Conservation (phyloP, 164 flowering plant species). For the Stephania cephalantha region DNA sequence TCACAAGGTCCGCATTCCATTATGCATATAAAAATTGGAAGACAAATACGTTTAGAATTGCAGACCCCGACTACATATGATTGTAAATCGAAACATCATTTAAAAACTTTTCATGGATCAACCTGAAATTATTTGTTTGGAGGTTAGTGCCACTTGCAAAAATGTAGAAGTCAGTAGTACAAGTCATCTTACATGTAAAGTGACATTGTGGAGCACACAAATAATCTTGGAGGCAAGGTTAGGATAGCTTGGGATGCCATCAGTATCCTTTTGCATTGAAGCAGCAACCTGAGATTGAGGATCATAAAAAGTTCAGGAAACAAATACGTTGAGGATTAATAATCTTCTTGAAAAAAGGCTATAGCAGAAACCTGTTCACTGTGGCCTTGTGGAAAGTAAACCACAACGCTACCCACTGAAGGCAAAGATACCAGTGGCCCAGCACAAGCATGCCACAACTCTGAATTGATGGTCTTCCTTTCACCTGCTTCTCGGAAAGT, state of each 20-base stretch:
- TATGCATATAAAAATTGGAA: too few relatives aligned
- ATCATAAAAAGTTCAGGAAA: constrained; percentile 5
- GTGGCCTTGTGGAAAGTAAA: constrained; percentile 98
- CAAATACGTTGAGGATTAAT: neutral
- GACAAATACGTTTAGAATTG: neutral
- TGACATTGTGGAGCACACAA: constrained; percentile 86
- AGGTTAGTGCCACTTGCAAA: neutral
- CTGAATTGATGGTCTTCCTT: constrained; percentile 78
- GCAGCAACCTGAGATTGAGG: constrained; percentile 77
- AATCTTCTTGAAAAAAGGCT: neutral
- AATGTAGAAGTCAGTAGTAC: neutral
- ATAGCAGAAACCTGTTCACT: constrained; percentile 71
- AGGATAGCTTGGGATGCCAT: constrained; percentile 85
- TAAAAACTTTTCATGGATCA: neutral
- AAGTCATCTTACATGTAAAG: constrained; percentile 67
- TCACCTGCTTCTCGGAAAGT: constrained; percentile 46
- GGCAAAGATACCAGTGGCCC: constrained; percentile 94
- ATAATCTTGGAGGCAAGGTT: constrained; percentile 90
- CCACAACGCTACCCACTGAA: constrained; percentile 89
- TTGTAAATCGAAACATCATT: neutral
- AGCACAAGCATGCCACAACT: constrained; percentile 99
- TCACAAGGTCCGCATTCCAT: too few relatives aligned
- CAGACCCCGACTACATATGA: neutral
- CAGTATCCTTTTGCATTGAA: constrained; percentile 88
- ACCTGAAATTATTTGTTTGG: too few relatives aligned